These are phyloP conservation scores for Oryza punctata DNA, from an alignment of 176 grass and related monocot genomes.

Conservation along the genomic window DNA sequence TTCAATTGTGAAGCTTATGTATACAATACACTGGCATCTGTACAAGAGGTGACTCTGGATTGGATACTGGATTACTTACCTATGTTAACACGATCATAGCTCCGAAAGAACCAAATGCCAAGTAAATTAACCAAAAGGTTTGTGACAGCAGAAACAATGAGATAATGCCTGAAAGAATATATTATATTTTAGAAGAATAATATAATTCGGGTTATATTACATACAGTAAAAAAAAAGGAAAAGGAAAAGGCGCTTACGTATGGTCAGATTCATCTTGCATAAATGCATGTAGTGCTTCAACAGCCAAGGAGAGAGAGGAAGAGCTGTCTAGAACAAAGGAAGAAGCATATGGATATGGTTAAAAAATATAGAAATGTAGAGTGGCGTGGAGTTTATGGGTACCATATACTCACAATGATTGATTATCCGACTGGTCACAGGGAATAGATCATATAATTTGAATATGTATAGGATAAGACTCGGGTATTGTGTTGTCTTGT, in stretches of 20 bases:
- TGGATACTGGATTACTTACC: constrained; percentile 42
- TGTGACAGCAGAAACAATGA: constrained; percentile 91
- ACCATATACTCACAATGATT: too few relatives aligned
- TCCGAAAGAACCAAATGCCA: constrained; percentile 96
- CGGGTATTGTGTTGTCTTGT: too few relatives aligned
- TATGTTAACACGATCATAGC: constrained; percentile 85
- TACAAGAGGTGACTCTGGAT: constrained; percentile 13
- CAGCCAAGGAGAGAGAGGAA: constrained; percentile 96
- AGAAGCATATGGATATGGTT: constrained; percentile 45
- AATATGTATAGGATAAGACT: too few relatives aligned
- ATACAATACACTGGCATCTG: neutral
- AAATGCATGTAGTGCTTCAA: constrained; percentile 94
- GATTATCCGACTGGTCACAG: too few relatives aligned
- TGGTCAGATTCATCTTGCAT: constrained; percentile 99
- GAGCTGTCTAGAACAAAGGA: constrained; percentile 91
- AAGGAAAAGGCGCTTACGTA: constrained; percentile 74
- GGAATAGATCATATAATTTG: too few relatives aligned
- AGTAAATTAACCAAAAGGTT: constrained; percentile 97
- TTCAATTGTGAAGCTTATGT: neutral
- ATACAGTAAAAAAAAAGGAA: neutral
- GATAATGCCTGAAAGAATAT: constrained; percentile 69
- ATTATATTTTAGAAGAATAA: neutral
- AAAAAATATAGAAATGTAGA: too few relatives aligned
- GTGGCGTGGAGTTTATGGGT: too few relatives aligned
- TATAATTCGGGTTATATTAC: neutral